Evolutionary conservation across 2,329 filamentous ascomycete genomes (phyloP).

Genomic region (Berkeleyomyces basicola): DNA sequence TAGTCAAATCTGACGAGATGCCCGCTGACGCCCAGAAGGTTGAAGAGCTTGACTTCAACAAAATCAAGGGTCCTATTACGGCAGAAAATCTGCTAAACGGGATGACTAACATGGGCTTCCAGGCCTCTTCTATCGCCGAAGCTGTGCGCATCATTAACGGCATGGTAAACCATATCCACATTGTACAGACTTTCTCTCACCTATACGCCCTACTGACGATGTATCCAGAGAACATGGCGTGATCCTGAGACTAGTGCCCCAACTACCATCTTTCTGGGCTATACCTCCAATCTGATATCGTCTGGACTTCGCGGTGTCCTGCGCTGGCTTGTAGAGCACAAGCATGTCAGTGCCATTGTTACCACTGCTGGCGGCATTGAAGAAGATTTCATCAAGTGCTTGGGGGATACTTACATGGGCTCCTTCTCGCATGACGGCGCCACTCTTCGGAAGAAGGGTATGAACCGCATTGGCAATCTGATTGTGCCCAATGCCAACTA

Average conservation of each 20-base stretch:
- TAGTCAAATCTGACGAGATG: slow-evolving; percentile 69
- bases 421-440: slow-evolving; percentile 66
- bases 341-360: slow-evolving; percentile 81
- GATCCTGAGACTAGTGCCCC: slow-evolving; percentile 62
- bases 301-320: slow-evolving; percentile 84
- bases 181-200: not conserved
- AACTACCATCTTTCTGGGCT: slow-evolving; percentile 92
- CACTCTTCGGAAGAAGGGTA: slow-evolving; percentile 61
- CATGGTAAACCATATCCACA: slow-evolving; percentile 46
- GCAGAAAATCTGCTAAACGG: slow-evolving; percentile 68
- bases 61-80: slow-evolving; percentile 60
- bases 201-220: not conserved
- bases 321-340: slow-evolving; percentile 83
- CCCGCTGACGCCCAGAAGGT: slow-evolving; percentile 66
- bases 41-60: slow-evolving; percentile 82
- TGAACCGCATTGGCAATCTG: slow-evolving; percentile 93
- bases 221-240: slow-evolving; percentile 49
- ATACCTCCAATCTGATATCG: slow-evolving; percentile 94
- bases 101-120: slow-evolving; percentile 73
- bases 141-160: slow-evolving; percentile 85
- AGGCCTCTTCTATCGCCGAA: slow-evolving; percentile 57
- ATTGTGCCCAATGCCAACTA: slow-evolving; percentile 91
- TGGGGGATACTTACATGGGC: slow-evolving; percentile 84
- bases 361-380: slow-evolving; percentile 92
- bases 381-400: slow-evolving; percentile 96